Evolutionary conservation across 1,284 basidiomycete species (phyloP).

Genomic region (Ceratobasidium papillatum): DNA sequence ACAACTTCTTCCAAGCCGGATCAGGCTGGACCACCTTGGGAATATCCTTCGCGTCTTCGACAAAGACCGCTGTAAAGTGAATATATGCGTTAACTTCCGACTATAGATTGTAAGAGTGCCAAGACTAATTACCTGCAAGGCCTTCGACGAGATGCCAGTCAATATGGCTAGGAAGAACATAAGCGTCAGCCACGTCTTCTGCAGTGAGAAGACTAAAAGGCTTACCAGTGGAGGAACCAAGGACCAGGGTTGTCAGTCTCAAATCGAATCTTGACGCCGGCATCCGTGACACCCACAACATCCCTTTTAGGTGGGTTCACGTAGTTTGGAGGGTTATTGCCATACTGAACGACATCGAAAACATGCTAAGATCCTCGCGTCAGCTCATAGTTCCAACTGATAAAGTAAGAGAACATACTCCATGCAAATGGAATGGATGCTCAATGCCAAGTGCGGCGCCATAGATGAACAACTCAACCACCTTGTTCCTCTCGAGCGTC

Average conservation of each 20-base stretch:
- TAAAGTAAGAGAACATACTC: neutral
- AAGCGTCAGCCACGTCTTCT: neutral
- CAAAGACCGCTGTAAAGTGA: slow-evolving; percentile 28
- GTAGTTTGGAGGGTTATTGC: slow-evolving; percentile 53
- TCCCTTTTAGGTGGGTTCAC: slow-evolving; percentile 55
- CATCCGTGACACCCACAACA: slow-evolving; percentile 47
- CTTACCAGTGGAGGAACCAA: neutral
- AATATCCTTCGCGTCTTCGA: slow-evolving; percentile 6
- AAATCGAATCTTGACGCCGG: slow-evolving; percentile 52
- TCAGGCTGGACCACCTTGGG: slow-evolving; percentile 3
- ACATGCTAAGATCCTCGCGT: slow-evolving; percentile 48
- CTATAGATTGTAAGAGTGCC: slow-evolving; percentile 50
- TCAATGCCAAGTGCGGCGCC: neutral
- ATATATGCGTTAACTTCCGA: too few species aligned
- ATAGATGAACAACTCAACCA: neutral
- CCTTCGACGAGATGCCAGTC: neutral
- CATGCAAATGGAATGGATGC: neutral
- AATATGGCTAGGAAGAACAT: slow-evolving; percentile 56
- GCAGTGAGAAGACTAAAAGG: too few species aligned
- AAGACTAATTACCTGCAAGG: neutral
- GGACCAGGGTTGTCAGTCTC: neutral
- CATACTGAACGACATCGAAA: slow-evolving; percentile 53
- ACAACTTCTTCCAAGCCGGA: slow-evolving; percentile 21
- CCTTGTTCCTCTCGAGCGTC: neutral
- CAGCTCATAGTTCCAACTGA: neutral